phyloP scores from a whole-genome alignment of 345 rosid species.

The Aegle marmelos region DNA sequence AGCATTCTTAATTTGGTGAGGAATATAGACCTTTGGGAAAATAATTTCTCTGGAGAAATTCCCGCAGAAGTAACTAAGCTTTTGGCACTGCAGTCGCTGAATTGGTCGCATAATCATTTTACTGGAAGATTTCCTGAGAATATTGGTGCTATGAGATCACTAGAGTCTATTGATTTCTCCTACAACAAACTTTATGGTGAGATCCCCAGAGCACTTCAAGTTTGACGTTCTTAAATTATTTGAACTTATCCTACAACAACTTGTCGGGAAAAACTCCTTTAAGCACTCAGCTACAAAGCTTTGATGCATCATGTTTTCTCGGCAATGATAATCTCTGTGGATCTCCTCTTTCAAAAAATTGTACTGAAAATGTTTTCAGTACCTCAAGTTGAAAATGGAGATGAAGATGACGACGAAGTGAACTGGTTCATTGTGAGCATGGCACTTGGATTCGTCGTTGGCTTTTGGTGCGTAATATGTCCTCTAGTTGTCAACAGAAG shows the following conservation, averaged over 20 bases:
- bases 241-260: background rate
- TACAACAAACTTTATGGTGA: background rate
- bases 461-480: no score
- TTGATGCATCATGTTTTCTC: background rate
- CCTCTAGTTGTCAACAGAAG: no score
- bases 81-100: background rate
- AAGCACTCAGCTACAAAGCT: background rate
- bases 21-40: background rate
- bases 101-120: background rate
- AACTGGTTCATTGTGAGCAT: no score
- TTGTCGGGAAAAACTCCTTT: background rate
- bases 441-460: no score
- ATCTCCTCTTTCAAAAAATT: background rate
- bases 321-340: background rate
- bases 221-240: background rate
- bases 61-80: background rate
- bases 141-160: background rate
- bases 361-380: no score
- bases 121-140: background rate
- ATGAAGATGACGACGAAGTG: no score
- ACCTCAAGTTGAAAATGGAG: no score
- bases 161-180: background rate
- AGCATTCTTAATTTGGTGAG: no score
- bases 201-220: background rate
- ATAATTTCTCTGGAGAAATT: background rate